These are phyloP conservation scores for Passiflora organensis DNA, from an alignment of 345 rosid species.

Conservation along the genomic window DNA sequence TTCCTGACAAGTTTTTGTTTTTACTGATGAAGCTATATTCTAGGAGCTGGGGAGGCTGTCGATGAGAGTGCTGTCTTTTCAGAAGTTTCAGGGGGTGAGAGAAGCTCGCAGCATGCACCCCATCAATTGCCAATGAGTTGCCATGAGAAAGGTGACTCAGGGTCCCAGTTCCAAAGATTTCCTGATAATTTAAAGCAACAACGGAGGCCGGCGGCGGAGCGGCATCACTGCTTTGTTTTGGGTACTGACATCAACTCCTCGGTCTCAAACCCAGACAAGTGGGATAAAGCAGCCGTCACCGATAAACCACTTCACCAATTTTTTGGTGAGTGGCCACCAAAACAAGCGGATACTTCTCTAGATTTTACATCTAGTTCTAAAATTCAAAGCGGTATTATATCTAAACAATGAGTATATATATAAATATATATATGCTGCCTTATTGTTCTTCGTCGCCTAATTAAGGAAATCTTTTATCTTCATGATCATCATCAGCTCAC, in stretches of 20 bases:
- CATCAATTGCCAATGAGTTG: constrained; percentile 21
- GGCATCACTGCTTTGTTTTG: constrained; percentile 58
- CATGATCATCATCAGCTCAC: background rate
- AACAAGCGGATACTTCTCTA: constrained; percentile 49
- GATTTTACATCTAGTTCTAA: constrained; percentile 47
- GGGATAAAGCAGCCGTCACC: constrained; percentile 43
- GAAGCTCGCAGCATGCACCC: constrained; percentile 22
- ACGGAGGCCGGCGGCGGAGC: constrained; percentile 42
- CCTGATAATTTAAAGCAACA: constrained; percentile 23
- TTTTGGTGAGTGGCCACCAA: constrained; percentile 54
- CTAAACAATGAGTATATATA: too few species aligned
- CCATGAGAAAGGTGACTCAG: constrained; percentile 24
- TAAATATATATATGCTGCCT: too few species aligned
- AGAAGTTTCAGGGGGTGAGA: constrained; percentile 44
- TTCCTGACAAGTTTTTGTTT: background rate
- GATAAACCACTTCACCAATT: constrained; percentile 75
- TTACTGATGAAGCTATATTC: constrained; percentile 37
- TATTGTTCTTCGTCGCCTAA: too few species aligned
- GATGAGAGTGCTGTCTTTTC: constrained; percentile 68
- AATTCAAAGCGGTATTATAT: constrained; percentile 35
- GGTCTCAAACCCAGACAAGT: constrained; percentile 27
- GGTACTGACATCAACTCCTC: constrained; percentile 66
- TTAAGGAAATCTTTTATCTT: too few species aligned
- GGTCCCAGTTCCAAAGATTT: constrained; percentile 29
- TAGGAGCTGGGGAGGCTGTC: constrained; percentile 45